Percentiles rank a stretch among this genome's conserved stretches.
These are phyloP conservation scores for Russula griseocarnosa DNA, from an alignment of 768 basidiomycete species.

Conservation along the genomic window DNA sequence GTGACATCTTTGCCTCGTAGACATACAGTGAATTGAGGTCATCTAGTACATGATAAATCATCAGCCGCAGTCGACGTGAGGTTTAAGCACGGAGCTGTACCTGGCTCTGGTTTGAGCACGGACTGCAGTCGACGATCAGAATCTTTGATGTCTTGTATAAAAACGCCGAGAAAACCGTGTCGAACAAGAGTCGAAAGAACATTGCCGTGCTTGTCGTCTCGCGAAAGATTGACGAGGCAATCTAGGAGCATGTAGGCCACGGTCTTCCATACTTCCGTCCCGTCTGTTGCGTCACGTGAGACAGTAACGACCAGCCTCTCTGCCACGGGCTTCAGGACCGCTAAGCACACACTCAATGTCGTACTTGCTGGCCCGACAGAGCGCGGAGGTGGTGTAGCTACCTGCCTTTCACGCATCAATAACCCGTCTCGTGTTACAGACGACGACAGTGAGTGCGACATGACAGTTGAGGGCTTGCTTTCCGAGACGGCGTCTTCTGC, in stretches of 20 bases:
- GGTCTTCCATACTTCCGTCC: constrained; percentile 95
- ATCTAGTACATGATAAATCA: constrained; percentile 44
- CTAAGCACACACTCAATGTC: constrained; percentile 51
- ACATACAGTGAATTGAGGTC: constrained; percentile 89
- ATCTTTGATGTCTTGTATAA: constrained; percentile 82
- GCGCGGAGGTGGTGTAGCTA: constrained; percentile 34
- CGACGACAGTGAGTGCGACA: constrained; percentile 10
- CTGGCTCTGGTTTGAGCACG: constrained; percentile 85
- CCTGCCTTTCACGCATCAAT: constrained; percentile 17
- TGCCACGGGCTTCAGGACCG: constrained; percentile 59
- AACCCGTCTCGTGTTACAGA: constrained; percentile 25
- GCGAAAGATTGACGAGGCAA: constrained; percentile 68
- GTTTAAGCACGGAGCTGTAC: constrained; percentile 39
- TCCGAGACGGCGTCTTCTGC: constrained; percentile 14
- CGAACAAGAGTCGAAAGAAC: constrained; percentile 57
- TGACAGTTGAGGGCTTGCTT: background rate
- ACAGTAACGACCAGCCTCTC: constrained; percentile 71
- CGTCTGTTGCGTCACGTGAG: constrained; percentile 90
- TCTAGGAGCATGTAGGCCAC: constrained; percentile 90
- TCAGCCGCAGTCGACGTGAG: background rate
- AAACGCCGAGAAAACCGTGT: constrained; percentile 75
- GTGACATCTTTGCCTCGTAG: constrained; percentile 91
- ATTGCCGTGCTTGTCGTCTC: constrained; percentile 61
- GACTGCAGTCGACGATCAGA: constrained; percentile 67
- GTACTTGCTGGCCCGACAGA: constrained; percentile 3